A percentile compares a stretch with the other conserved stretches of the same genome.
These are phyloP conservation scores for Alternaria arborescens DNA, from an alignment of 2,329 filamentous ascomycete genomes.

Conservation along the genomic window DNA sequence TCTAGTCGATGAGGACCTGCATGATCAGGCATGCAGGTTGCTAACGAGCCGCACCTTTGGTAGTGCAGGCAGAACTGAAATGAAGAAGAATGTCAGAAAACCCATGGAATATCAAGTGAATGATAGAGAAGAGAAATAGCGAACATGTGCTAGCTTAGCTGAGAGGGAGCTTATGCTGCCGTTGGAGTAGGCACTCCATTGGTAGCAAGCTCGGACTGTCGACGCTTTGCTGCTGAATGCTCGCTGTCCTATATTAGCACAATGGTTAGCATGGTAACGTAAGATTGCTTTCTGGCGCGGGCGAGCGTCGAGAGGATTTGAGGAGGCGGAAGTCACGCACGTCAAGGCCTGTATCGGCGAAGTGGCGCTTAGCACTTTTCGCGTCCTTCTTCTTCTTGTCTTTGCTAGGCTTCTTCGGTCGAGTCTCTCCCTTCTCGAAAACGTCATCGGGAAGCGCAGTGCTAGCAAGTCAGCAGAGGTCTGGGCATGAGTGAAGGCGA, in stretches of 20 bases:
- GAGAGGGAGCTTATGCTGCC: slow-evolving; percentile 39
- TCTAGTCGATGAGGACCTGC: not conserved
- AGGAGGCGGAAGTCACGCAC: slow-evolving; percentile 50
- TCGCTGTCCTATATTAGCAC: slow-evolving; percentile 51
- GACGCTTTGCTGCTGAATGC: slow-evolving; percentile 44
- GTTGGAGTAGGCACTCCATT: slow-evolving; percentile 42
- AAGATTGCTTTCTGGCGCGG: slow-evolving; percentile 29
- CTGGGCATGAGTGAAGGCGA: not conserved
- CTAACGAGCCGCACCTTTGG: slow-evolving; percentile 20
- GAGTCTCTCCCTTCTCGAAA: slow-evolving; percentile 77
- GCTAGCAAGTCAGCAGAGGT: slow-evolving; percentile 58
- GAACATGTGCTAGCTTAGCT: slow-evolving; percentile 45
- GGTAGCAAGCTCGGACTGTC: slow-evolving; percentile 38
- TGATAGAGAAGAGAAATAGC: slow-evolving; percentile 25
- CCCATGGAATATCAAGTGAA: slow-evolving; percentile 21
- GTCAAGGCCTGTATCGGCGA: slow-evolving; percentile 56
- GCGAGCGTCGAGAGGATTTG: slow-evolving; percentile 28
- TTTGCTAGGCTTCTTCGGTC: slow-evolving; percentile 56
- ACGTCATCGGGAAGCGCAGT: slow-evolving; percentile 89
- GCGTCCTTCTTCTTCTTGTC: slow-evolving; percentile 46
- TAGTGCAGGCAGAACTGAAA: slow-evolving; percentile 35
- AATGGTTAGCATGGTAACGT: slow-evolving; percentile 43
- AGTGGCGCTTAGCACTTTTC: slow-evolving; percentile 53
- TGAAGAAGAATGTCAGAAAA: slow-evolving; percentile 36
- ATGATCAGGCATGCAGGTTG: slow-evolving; percentile 20